Evolutionary conservation across 2,329 filamentous ascomycete species (phyloP), one percentile per base, ranked within the genome.

Genomic region (Blumeria graminis): DNA sequence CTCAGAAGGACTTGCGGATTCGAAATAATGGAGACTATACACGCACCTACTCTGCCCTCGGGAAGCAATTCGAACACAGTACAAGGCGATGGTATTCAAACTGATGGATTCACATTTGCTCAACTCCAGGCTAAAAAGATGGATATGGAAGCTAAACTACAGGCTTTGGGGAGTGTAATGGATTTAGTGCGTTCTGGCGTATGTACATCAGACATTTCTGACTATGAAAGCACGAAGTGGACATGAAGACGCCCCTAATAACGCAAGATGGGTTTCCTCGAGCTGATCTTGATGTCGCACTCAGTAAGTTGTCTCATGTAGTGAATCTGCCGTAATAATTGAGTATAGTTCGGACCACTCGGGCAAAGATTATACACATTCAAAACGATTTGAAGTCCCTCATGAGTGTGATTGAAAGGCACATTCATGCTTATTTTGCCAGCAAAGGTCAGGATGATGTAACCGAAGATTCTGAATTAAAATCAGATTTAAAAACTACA

Each of bases 381-480:
- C 82, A 85, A 61, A 96, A 95, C 66, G 92, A 98, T 69, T 90
- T 94, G 71, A 95, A 93, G 67, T 80, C 81, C 41, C 71, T 95
- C 46, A 95, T 96, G 88, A 71, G 71, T 57, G 73, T 76, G 58
- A 82, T 96, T 62, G 92, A 96, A 68, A 82, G 82, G 64, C 81
- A 81, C 51, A 76, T 98, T n/a, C 87, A 96, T 66, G 81, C 84
- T 61, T 84, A 92, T 66, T 94, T 96, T 67, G 88, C 87, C n/a
- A 74, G 76, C 60, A 73, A 78, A 59, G 70, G 72, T 32, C 70
- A 75, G 56, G 68, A 71, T 52, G 66, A 59, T 62, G 45, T 61
- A 59, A 60, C 58, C 60, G 62, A 62, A 39, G 60, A 61, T 39
- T 22, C 14, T 6, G 18, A 14, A 18, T 13, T 51, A 10, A 39